Base-by-base conservation (phyloP, 306 rosid genomes). In the Trifolium repens region DNA sequence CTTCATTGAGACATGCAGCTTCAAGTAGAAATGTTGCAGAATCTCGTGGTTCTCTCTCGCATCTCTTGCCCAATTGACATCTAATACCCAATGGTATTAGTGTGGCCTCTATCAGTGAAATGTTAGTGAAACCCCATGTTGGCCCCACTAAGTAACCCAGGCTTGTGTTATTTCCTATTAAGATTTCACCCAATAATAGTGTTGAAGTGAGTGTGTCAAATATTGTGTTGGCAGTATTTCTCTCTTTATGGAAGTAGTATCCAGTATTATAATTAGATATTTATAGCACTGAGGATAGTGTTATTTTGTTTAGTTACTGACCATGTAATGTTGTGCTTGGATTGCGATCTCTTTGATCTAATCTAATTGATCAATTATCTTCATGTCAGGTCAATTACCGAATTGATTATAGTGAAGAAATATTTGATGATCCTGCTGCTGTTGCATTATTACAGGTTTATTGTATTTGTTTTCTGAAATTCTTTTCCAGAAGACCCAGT, bases 371-470 rank as follows among this genome's bases (percentile, higher is more conserved):
- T 79, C 50, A 22, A 22, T 72, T 71, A 1, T 75, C 72, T 82
- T 80, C 74, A 59, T 75, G 82, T 88, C 89, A 93, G 96, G 82
- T 91, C 76, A 94, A 94, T 87, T 94, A 91, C 75, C 82, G 87
- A 65, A 91, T 85, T 49, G 98, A 94, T 83, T 94, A 96, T 69
- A 94, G 98, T 78, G 92, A 90, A 78, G 99, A 94, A 84, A 89
- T 92, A 61, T 87, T 89, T 46, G 96, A 94, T 27, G 99, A 94
- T 87, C 99, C 99, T 17, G 76, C 92, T 67, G 83, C 88, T 59
- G 72, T 77, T 81, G 96, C 96, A 62, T 74, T 90, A 68, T 14
- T 87, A 70, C 92, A 92, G 99, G 99, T 94, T 74, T 46, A 54
- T 30, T 19, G 69, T 84, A 55, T 54, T 80, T 71, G 32, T 65